Evolutionary conservation across 1,139 yeast species (phyloP).

Genomic region (Geotrichum citri-aurantii): DNA sequence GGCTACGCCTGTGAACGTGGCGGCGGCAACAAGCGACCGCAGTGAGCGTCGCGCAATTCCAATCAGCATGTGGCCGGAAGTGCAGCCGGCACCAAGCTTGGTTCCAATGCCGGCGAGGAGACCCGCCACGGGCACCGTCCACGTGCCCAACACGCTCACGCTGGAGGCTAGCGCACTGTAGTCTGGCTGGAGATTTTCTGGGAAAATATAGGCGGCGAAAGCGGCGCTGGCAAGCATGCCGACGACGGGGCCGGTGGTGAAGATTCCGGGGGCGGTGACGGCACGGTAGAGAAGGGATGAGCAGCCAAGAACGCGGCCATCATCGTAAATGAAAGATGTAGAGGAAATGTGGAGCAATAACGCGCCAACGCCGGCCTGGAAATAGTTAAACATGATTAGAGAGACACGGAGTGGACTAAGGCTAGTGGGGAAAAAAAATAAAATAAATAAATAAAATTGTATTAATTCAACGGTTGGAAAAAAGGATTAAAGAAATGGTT

Average conservation of each 20-base stretch:
- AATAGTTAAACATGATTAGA: slow-evolving; percentile 40
- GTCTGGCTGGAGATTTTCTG: slow-evolving; percentile 30
- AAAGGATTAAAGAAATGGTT: too few species aligned
- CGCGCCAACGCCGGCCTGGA: slow-evolving; percentile 43
- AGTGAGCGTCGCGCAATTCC: slow-evolving; percentile 43
- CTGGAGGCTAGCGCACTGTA: slow-evolving; percentile 23
- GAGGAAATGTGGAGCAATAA: slow-evolving; percentile 42
- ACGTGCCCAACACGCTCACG: slow-evolving; percentile 14
- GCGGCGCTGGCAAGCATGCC: slow-evolving; percentile 34
- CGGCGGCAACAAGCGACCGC: slow-evolving; percentile 43
- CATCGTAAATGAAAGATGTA: slow-evolving; percentile 36
- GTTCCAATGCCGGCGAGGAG: slow-evolving; percentile 44
- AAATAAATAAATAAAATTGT: background rate
- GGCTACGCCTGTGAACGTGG: slow-evolving; percentile 36
- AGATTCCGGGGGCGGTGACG: slow-evolving; percentile 24
- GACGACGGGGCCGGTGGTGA: slow-evolving; percentile 29
- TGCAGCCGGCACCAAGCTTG: slow-evolving; percentile 44
- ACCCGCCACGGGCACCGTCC: slow-evolving; percentile 32
- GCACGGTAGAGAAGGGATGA: slow-evolving; percentile 40
- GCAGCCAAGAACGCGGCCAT: slow-evolving; percentile 43
- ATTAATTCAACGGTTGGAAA: too few species aligned
- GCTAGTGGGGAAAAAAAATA: background rate
- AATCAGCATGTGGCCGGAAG: slow-evolving; percentile 48
- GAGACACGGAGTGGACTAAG: background rate
- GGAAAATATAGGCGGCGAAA: slow-evolving; percentile 26